Percentiles rank a stretch among this genome's conserved stretches.
phyloP scores from a whole-genome alignment of 768 basidiomycete species.

The Clathrus columnatus region DNA sequence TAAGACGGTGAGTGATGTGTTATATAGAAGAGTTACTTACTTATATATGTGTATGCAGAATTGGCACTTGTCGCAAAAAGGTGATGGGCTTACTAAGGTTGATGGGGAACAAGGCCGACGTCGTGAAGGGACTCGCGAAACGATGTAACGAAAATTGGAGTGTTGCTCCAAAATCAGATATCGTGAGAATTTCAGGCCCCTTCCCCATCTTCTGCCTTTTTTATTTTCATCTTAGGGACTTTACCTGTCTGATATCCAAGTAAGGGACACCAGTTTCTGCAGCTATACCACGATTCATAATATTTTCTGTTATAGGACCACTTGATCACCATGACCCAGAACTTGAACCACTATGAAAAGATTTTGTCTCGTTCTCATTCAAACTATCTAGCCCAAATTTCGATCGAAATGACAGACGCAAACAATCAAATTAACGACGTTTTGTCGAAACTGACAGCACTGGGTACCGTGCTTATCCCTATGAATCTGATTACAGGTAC shows the following conservation, averaged over 20 bases:
- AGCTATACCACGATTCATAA: background rate
- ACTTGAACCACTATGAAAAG: conserved; percentile 99
- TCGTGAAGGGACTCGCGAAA: conserved; percentile 97
- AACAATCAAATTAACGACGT: conserved; percentile 99
- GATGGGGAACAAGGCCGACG: conserved; percentile 99
- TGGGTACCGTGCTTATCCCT: conserved; percentile 94
- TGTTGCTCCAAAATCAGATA: conserved; percentile 95
- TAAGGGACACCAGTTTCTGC: conserved; percentile 17
- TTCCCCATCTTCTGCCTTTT: background rate
- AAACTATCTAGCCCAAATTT: conserved; percentile 98
- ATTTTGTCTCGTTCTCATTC: conserved; percentile 97
- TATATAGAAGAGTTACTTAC: background rate
- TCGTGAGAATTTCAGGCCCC: conserved; percentile 41
- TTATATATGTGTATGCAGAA: conserved; percentile 34
- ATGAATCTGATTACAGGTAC: conserved; percentile 93
- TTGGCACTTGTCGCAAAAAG: conserved; percentile 97
- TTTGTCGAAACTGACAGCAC: conserved; percentile 89
- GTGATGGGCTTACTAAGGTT: conserved; percentile 94
- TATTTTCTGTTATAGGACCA: conserved; percentile 54
- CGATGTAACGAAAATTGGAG: conserved; percentile 98
- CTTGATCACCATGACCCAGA: conserved; percentile 99
- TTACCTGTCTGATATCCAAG: conserved; percentile 92
- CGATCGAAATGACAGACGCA: conserved; percentile 99
- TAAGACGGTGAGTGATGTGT: conserved; percentile 44
- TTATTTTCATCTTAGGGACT: conserved; percentile 50